phyloP scores from a whole-genome alignment of 768 basidiomycete genomes.

The Podaxis carcinomalis region DNA sequence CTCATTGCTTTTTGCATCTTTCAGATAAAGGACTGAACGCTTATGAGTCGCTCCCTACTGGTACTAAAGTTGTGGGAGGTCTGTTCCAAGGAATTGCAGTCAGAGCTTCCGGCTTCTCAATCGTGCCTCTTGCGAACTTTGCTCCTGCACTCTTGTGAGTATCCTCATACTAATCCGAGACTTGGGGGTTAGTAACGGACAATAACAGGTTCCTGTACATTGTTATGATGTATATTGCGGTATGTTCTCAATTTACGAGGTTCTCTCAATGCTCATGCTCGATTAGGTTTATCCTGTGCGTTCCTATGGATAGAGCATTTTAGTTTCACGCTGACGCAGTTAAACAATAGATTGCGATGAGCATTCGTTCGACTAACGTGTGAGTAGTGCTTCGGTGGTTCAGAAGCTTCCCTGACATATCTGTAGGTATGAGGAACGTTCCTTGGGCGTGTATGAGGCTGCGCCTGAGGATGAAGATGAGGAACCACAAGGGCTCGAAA shows the following conservation, averaged over 20 bases:
- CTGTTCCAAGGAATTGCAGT: constrained; percentile 53
- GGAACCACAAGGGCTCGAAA: constrained; percentile 36
- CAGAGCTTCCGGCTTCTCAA: constrained; percentile 49
- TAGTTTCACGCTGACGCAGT: not conserved
- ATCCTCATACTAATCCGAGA: not conserved
- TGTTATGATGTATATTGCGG: constrained; percentile 74
- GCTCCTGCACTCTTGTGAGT: constrained; percentile 71
- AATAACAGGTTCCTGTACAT: constrained; percentile 57
- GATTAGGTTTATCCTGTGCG: constrained; percentile 39
- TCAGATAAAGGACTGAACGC: constrained; percentile 37
- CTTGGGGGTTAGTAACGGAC: not conserved
- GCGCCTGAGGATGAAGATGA: constrained; percentile 47
- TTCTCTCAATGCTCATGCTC: not conserved
- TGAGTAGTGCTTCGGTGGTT: constrained; percentile 23
- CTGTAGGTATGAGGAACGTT: constrained; percentile 62
- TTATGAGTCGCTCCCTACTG: constrained; percentile 32
- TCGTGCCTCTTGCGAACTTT: constrained; percentile 40
- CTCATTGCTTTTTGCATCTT: not conserved
- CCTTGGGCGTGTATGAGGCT: constrained; percentile 62
- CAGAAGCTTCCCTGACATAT: not conserved
- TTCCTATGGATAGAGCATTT: not conserved
- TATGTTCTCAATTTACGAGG: constrained; percentile 23
- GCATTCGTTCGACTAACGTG: constrained; percentile 65
- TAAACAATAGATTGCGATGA: constrained; percentile 44
- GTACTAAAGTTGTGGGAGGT: constrained; percentile 37